Evolutionary conservation across 2,329 filamentous ascomycete species (phyloP).

Genomic region (Diaporthe citrichinensis): DNA sequence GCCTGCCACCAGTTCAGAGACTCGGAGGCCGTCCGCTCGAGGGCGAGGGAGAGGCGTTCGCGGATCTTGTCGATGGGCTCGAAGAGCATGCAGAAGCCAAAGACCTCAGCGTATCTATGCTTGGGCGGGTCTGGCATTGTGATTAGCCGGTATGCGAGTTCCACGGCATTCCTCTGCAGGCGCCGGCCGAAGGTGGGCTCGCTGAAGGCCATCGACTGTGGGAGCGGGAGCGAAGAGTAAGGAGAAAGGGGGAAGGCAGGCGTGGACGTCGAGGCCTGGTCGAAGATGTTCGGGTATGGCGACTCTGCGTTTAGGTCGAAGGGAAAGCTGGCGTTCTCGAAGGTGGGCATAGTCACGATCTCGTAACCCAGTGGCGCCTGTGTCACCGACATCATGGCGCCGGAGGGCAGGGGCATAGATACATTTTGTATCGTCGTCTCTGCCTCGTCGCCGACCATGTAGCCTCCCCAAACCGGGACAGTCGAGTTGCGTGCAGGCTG

Average conservation of each 20-base stretch:
- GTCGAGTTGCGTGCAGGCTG: not conserved
- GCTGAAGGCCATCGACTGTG: constrained; percentile 70
- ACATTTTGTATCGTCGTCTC: not conserved
- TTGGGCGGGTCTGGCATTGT: constrained; percentile 49
- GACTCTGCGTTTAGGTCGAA: constrained; percentile 52
- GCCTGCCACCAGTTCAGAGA: constrained; percentile 39
- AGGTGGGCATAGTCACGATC: constrained; percentile 64
- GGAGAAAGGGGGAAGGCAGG: constrained; percentile 44
- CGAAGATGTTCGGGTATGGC: constrained; percentile 44
- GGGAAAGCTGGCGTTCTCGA: constrained; percentile 68
- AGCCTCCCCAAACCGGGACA: constrained; percentile 46
- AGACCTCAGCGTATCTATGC: constrained; percentile 31
- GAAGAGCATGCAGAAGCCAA: constrained; percentile 42
- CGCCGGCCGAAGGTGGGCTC: constrained; percentile 80
- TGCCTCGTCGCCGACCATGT: constrained; percentile 47
- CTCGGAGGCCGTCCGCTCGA: constrained; percentile 29
- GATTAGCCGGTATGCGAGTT: constrained; percentile 74
- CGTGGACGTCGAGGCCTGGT: constrained; percentile 44
- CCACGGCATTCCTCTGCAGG: constrained; percentile 75
- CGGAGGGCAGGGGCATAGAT: constrained; percentile 15
- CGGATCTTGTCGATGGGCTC: constrained; percentile 41
- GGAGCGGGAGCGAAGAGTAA: constrained; percentile 56
- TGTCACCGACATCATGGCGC: constrained; percentile 32
- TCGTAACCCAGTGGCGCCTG: constrained; percentile 55
- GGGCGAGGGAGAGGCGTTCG: constrained; percentile 14